Evolutionary conservation across 768 basidiomycete genomes (phyloP).

Genomic region (Suillus hirtellus): DNA sequence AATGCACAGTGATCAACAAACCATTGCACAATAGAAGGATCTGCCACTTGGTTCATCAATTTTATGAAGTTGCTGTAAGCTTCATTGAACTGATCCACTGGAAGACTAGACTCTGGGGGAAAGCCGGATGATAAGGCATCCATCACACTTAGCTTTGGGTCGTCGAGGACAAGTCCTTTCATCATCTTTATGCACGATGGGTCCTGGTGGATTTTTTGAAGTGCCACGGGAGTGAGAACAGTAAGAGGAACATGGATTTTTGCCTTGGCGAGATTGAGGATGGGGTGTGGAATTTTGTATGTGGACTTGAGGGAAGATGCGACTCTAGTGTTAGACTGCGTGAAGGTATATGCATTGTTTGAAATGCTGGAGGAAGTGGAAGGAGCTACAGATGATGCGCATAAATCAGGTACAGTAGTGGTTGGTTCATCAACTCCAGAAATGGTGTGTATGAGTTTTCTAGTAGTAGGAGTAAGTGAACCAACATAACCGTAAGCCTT

Average conservation of each 20-base stretch:
- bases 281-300: too few relatives aligned
- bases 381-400: too few relatives aligned
- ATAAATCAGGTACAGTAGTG: too few relatives aligned
- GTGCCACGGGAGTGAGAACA: fast-evolving
- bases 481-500: too few relatives aligned
- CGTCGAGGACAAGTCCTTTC: neutral
- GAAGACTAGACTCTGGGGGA: neutral
- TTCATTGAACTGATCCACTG: neutral
- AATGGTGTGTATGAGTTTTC: too few relatives aligned
- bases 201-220: neutral
- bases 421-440: too few relatives aligned
- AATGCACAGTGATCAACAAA: neutral
- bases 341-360: too few relatives aligned
- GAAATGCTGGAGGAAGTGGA: too few relatives aligned
- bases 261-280: neutral
- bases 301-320: too few relatives aligned
- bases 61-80: neutral
- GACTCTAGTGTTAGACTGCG: too few relatives aligned
- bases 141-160: neutral
- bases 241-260: neutral
- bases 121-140: neutral
- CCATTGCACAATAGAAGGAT: neutral
- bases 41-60: neutral
- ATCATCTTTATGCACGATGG: neutral
- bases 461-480: too few relatives aligned